Percentiles rank a stretch among this genome's conserved stretches.
These are phyloP conservation scores for Crithidia fasciculata DNA, from an alignment of 208 protist species.

Conservation along the genomic window DNA sequence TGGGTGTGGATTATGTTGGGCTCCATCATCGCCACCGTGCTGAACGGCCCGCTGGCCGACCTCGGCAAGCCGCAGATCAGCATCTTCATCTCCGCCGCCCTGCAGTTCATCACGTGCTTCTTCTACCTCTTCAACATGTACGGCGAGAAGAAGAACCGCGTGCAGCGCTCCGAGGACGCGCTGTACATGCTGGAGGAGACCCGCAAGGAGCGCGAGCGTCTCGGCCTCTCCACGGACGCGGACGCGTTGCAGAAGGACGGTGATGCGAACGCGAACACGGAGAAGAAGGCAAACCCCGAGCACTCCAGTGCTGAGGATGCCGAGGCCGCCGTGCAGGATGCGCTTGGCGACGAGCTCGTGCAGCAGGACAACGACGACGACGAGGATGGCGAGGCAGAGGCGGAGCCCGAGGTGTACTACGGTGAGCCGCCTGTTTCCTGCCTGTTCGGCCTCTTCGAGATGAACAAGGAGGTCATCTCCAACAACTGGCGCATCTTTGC, in stretches of 20 bases:
- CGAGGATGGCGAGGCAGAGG: background rate
- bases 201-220: conserved; percentile 35
- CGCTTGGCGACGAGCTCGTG: background rate
- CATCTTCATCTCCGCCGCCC: conserved; percentile 58
- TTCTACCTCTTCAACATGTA: conserved; percentile 76
- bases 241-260: background rate
- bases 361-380: conserved; percentile 5
- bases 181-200: conserved; percentile 34
- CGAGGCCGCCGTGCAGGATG: background rate
- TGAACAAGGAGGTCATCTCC: conserved; percentile 29
- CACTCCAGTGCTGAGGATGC: conserved; percentile 2
- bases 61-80: conserved; percentile 42
- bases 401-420: conserved; percentile 21
- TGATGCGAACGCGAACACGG: background rate
- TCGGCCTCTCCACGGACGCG: conserved; percentile 1
- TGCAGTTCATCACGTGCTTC: conserved; percentile 55
- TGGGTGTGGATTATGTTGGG: conserved; percentile 67
- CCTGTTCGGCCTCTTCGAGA: conserved; percentile 29
- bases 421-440: conserved; percentile 19
- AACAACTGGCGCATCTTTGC: conserved; percentile 29
- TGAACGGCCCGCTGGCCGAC: conserved; percentile 71
- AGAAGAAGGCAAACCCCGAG: conserved; percentile 19
- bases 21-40: conserved; percentile 40
- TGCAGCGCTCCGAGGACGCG: conserved; percentile 53
- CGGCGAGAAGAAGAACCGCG: conserved; percentile 63